phyloP scores from a whole-genome alignment of 192 early-diverging fungal genomes.

The Diversispora eburnea region DNA sequence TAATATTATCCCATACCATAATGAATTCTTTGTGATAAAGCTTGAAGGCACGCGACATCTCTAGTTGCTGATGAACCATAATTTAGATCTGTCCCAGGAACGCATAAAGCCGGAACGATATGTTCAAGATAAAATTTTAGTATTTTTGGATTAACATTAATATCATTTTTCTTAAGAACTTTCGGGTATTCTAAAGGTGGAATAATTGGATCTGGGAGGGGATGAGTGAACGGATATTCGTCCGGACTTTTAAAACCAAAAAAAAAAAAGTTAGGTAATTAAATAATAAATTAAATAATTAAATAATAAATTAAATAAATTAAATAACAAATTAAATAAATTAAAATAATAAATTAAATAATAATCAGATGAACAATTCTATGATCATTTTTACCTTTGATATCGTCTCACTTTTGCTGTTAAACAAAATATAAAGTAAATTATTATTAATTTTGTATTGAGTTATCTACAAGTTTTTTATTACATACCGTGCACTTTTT shows the following conservation, averaged over 20 bases:
- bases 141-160: constrained; percentile 87
- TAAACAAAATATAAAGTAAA: constrained; percentile 6
- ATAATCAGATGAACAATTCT: not conserved
- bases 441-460: not conserved
- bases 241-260: constrained; percentile 64
- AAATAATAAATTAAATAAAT: not conserved
- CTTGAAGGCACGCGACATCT: constrained; percentile 90
- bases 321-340: not conserved
- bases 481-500: constrained; percentile 82
- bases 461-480: not conserved
- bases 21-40: constrained; percentile 90
- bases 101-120: constrained; percentile 77
- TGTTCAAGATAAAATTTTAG: constrained; percentile 77
- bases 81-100: constrained; percentile 76
- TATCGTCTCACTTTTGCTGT: constrained; percentile 75
- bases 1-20: constrained; percentile 59
- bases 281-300: not conserved
- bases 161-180: constrained; percentile 66
- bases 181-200: constrained; percentile 78
- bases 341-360: not conserved
- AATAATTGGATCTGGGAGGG: constrained; percentile 82
- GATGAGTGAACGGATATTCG: constrained; percentile 87
- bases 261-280: constrained; percentile 5
- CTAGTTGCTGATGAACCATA: constrained; percentile 92
- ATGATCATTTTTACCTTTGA: constrained; percentile 43